These are phyloP conservation scores for Datura wrightii DNA, from an alignment of 257 asterid species.

Conservation along the genomic window DNA sequence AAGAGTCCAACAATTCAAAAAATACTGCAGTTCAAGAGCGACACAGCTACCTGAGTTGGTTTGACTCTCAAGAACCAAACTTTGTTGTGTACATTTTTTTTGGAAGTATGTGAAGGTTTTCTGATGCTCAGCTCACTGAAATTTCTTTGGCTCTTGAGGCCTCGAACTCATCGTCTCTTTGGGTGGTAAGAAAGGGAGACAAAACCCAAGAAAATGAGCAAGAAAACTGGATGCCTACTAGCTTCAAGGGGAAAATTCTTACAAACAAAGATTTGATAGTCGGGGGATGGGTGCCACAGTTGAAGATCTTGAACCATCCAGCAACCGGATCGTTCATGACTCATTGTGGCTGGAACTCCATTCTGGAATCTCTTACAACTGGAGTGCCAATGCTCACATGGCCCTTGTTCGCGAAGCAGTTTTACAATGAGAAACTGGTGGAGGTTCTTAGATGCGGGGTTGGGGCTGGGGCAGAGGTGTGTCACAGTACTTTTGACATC, in stretches of 20 bases:
- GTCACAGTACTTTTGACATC: background rate
- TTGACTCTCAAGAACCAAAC: conserved; percentile 25
- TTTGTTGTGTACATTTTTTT: conserved; percentile 40
- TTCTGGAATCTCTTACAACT: conserved; percentile 33
- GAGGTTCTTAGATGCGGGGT: conserved; percentile 34
- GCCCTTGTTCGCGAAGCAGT: conserved; percentile 42
- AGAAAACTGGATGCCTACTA: conserved; percentile 34
- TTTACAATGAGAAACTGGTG: conserved; percentile 40
- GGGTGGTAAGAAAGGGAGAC: conserved; percentile 31
- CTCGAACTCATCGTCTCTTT: conserved; percentile 31
- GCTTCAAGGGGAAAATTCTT: conserved; percentile 34
- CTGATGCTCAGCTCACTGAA: conserved; percentile 36
- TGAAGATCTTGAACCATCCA: conserved; percentile 35
- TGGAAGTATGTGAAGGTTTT: conserved; percentile 35
- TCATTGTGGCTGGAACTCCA: conserved; percentile 48
- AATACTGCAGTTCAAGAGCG: background rate
- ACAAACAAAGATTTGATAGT: conserved; percentile 33
- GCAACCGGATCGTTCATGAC: conserved; percentile 41
- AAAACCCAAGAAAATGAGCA: background rate
- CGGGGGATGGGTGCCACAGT: conserved; percentile 42
- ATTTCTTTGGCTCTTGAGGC: conserved; percentile 37
- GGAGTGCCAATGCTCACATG: conserved; percentile 46
- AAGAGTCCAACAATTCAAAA: background rate
- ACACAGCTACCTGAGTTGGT: conserved; percentile 33
- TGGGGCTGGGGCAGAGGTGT: conserved; percentile 32